Evolutionary conservation across 768 basidiomycete genomes (phyloP), one percentile per base, ranked within the genome.

Genomic region (Auricularia cornea): DNA sequence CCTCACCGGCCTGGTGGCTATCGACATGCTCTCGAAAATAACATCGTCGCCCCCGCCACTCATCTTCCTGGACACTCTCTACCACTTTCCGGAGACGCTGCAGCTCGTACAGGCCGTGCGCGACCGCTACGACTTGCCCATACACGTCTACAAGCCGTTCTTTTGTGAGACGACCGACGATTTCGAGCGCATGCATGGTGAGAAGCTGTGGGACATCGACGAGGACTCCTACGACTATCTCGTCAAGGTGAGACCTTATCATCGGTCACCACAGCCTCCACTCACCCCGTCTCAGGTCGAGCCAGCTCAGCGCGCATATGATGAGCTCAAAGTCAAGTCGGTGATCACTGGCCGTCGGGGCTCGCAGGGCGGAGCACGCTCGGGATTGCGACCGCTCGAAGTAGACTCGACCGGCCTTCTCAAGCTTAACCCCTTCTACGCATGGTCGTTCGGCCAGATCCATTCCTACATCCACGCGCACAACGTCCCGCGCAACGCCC

Each of bases 321-420:
- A 85, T 63, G 81, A 83, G 18, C 80, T 96, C 52, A 79, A 82
- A 32, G 94, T 95, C 32, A 82, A 86, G 68, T 83, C 92, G 3
- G 89, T 98, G 63, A 94, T 98, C 67, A 98, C 96, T n/a, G 95
- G 97, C 38, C 84, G 96, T 29, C 85, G 97, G 14, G 86, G 90
- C 28, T 92, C 94, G 2, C 97, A 99, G 73, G 97, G 97, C 8
- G 93, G 82, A n/a, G 91, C 91, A 69, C 86, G 97, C 11, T 86
- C 88, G 1, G 78, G 83, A 18, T 81, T 98, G 40, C 83, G 86
- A 67, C 92, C 94, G 1, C 81, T 99, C 61, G 95, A 98, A 76
- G 82, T 96, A 32, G 96, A 99, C 74, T 79, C 82, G 61, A 94
- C 91, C 1, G 95, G 94, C 4, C 76, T 98, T 32, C 74, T 98